Evolutionary conservation across 371 early-diverging fungal genomes (phyloP), one percentile per base, ranked within the genome.

Genomic region (Phascolomyces articulosus): DNA sequence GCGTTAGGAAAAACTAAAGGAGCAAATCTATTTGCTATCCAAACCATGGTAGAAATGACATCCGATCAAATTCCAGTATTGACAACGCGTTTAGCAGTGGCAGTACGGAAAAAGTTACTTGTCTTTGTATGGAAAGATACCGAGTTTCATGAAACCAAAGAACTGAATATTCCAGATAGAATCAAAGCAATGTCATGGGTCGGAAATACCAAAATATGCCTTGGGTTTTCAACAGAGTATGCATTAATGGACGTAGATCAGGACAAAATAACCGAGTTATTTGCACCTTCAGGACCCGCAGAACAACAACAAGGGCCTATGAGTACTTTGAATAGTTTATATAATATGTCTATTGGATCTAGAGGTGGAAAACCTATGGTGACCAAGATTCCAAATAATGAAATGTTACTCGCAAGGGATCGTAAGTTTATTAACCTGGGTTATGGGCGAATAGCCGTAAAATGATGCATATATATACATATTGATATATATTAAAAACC

Each of bases 61-160:
- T 75, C 81, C 58, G 87, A 87, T 49, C 84, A 84, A 21, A 87
- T 91, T 21, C 93, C 93, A 9, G 84, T 85, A 29, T 80, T 93
- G 27, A 83, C 91, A 24, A 90, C 93, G 26, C 87, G 91, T 47
- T 77, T 93, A 11, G 93, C 92, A 1, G 90, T 92, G 0, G 90
- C 89, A n/a, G 86, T 88, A 7, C 80, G 85, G 55, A 86, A 87
- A 66, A 89, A 84, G 69, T 71, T 93, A 18, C 61, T 90, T 26
- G 87, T 93, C 26, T 87, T 89, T 75, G 86, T 88, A 7, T 93
- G 93, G 93, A 83, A 88, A 55, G 93, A 93, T 70, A 87, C 90
- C 7, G 90, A 91, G 62, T 92, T 90, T 63, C 72, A 56, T 27
- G 84, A 85, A 51, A 85, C 87, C 24, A 85, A 83, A 85, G 90